Base-by-base conservation (phyloP, 768 basidiomycete species). In the Daedaleopsis nitida region DNA sequence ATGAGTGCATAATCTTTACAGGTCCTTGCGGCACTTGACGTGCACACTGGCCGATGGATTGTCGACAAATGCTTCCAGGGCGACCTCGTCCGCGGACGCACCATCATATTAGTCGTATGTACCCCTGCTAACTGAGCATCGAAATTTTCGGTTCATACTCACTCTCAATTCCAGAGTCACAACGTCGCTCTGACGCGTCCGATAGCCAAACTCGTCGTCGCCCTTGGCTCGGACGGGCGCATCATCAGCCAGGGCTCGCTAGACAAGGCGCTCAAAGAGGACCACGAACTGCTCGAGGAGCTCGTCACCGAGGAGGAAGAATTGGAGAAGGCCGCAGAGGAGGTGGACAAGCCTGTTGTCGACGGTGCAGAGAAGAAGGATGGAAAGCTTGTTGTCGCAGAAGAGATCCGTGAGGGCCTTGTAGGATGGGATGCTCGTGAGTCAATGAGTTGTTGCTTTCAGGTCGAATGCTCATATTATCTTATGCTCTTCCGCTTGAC, bases 381-480 rank as follows among this genome's bases (percentile, higher is more conserved):
- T 49, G 86, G 86, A 2, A 86, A 87, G 67, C 76, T 89, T 19
- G 80, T 88, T 47, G 72, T 86, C 9, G 82, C 80, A 0, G 88
- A 90, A 68, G 88, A 90, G 67, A 78, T 88, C 48, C 80, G 76
- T 7, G 77, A 80, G 54, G 87, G 87, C 0, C 83, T 83, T 60
- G 80, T 89, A 27, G 81, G 82, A 49, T 84, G 82, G 76, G 65
- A 67, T 5, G 74, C 80, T 23, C 60, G 78, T 77, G 59, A 65
- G 76, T 71, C 23, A 21, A 35, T 16, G 8, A 35, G 23, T 14
- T 19, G 16, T 32, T 43, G 6, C 34, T 43, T 13, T 9, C 39
- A 17, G 9, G 8, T 8, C 3, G 17, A 37, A 12, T 24, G 37
- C 24, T 24, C 37, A 2, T 7, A 23, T 1, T 1, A 1, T 3